Evolutionary conservation across 148 eudicot genomes (phyloP).

Genomic region (Fagopyrum homotropicum): DNA sequence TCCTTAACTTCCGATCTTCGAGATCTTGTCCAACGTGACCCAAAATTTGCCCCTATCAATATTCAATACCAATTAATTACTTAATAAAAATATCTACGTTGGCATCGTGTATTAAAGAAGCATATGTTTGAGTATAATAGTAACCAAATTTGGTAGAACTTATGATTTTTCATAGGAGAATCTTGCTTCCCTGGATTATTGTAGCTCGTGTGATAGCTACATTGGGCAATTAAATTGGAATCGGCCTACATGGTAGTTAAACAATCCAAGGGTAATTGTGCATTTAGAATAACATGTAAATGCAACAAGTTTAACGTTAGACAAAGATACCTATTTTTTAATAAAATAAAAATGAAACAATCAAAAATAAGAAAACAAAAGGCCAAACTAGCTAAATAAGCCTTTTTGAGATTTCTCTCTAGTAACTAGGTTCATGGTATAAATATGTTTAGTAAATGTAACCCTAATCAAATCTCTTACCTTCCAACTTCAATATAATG

Average conservation of each 20-base stretch:
- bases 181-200: not conserved
- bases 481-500: too few relatives aligned
- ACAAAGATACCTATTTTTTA: not conserved
- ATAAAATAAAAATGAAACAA: too few relatives aligned
- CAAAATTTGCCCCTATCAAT: not conserved
- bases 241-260: too few relatives aligned
- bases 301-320: not conserved
- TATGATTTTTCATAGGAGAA: not conserved
- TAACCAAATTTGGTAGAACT: not conserved
- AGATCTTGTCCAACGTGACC: conserved; percentile 8
- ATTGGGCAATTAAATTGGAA: too few relatives aligned
- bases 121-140: not conserved
- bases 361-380: too few relatives aligned
- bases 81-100: not conserved
- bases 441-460: too few relatives aligned
- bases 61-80: not conserved
- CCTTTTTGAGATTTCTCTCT: too few relatives aligned
- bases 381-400: too few relatives aligned
- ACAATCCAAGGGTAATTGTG: too few relatives aligned
- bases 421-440: too few relatives aligned
- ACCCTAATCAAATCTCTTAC: too few relatives aligned
- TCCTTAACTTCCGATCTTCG: not conserved
- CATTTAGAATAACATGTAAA: not conserved
- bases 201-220: not conserved
- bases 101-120: not conserved